Conservation (phyloP, 2,329 filamentous ascomycete genomes). For the Pseudonectria buxi region DNA sequence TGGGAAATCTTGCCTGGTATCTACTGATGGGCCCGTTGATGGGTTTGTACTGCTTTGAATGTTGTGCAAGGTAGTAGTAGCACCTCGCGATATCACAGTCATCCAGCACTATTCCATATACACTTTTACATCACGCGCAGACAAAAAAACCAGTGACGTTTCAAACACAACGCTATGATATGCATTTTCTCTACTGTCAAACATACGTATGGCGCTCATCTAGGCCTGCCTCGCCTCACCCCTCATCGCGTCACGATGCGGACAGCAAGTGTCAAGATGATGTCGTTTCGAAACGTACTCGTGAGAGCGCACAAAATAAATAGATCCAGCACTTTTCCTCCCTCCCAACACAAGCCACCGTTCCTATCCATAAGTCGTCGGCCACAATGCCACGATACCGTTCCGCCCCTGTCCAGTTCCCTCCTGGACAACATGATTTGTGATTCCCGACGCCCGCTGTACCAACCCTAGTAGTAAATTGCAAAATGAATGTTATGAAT, state of each 20-base stretch:
- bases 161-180: no score
- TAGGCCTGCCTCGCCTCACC: no score
- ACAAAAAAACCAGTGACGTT: no score
- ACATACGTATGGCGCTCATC: no score
- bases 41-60: no score
- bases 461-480: slow-evolving; percentile 15
- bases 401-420: background rate
- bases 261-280: background rate
- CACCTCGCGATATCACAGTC: no score
- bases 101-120: background rate
- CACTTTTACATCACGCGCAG: no score
- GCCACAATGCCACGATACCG: slow-evolving; percentile 3
- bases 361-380: slow-evolving; percentile 1
- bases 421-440: slow-evolving; percentile 2
- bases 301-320: slow-evolving; percentile 8
- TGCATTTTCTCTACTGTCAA: slow-evolving; percentile 1
- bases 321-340: background rate
- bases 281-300: slow-evolving; percentile 9
- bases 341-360: background rate
- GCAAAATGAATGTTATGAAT: no score
- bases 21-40: no score
- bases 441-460: slow-evolving; percentile 16
- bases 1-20: slow-evolving; percentile 31
- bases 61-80: no score
- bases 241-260: no score